Conservation (phyloP, 2,329 filamentous ascomycete genomes). For the Penicillium crustosum region DNA sequence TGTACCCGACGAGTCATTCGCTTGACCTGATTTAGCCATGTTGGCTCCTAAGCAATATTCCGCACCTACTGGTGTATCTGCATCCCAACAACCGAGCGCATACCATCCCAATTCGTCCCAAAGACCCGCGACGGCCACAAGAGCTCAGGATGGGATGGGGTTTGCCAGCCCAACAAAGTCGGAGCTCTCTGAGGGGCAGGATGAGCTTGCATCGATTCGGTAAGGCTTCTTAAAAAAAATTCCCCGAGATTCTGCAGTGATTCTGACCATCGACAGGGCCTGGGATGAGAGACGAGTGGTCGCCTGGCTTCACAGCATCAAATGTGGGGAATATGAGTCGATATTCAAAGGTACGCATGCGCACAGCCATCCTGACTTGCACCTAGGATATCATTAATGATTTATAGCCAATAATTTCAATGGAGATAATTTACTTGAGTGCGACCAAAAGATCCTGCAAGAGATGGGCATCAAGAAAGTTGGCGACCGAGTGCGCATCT, state of each 20-base stretch:
- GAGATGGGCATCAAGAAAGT: conserved; percentile 99
- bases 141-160: conserved; percentile 36
- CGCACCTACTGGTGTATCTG: conserved; percentile 31
- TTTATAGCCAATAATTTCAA: conserved; percentile 82
- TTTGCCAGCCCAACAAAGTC: conserved; percentile 87
- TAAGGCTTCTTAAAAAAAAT: conserved; percentile 41
- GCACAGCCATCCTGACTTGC: background rate
- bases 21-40: conserved; percentile 29
- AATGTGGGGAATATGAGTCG: conserved; percentile 90
- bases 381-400: conserved; percentile 19
- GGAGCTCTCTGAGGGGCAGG: conserved; percentile 78
- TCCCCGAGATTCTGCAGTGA: background rate
- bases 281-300: conserved; percentile 93
- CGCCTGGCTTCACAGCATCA: conserved; percentile 86
- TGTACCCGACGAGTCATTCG: conserved; percentile 2
- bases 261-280: conserved; percentile 44
- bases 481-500: conserved; percentile 89
- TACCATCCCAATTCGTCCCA: conserved; percentile 33
- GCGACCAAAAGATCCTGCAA: conserved; percentile 93
- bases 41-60: conserved; percentile 46
- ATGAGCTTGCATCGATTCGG: conserved; percentile 72
- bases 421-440: conserved; percentile 92
- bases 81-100: conserved; percentile 37
- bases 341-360: conserved; percentile 67
- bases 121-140: conserved; percentile 31